Evolutionary conservation across 257 asterid species (phyloP).

Genomic region (Solanum sparsipilum): DNA sequence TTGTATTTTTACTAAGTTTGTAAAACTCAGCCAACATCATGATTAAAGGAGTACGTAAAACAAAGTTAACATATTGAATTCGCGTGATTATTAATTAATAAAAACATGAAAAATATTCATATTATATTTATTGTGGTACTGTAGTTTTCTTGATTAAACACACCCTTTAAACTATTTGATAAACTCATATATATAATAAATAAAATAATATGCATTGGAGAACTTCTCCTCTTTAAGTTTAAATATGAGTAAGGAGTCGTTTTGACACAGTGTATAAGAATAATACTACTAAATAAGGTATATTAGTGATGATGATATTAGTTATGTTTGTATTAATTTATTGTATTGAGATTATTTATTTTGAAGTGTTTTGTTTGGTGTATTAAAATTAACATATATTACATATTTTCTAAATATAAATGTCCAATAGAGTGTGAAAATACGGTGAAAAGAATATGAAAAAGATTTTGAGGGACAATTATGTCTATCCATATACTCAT

Average conservation of each 20-base stretch:
- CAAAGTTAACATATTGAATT: background rate
- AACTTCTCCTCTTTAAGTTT: background rate
- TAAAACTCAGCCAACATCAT: background rate
- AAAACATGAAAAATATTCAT: background rate
- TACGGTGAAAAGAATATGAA: no score
- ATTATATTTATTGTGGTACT: background rate
- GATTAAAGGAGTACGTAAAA: background rate
- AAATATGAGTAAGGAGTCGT: background rate
- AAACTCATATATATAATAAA: background rate
- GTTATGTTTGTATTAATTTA: no score
- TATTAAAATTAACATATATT: background rate
- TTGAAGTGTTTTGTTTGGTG: no score
- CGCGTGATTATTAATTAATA: background rate
- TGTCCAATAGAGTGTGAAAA: no score
- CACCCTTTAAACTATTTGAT: background rate
- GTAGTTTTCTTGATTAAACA: background rate
- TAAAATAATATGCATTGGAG: background rate
- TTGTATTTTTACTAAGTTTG: background rate
- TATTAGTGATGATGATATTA: no score
- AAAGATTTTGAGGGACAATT: fast-evolving
- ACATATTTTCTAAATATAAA: no score
- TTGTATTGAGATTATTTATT: no score
- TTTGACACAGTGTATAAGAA: background rate
- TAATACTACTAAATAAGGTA: no score
- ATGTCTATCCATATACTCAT: background rate